Evolutionary conservation across 805 yeast species (phyloP).

Genomic region (Candida endomychidarum): DNA sequence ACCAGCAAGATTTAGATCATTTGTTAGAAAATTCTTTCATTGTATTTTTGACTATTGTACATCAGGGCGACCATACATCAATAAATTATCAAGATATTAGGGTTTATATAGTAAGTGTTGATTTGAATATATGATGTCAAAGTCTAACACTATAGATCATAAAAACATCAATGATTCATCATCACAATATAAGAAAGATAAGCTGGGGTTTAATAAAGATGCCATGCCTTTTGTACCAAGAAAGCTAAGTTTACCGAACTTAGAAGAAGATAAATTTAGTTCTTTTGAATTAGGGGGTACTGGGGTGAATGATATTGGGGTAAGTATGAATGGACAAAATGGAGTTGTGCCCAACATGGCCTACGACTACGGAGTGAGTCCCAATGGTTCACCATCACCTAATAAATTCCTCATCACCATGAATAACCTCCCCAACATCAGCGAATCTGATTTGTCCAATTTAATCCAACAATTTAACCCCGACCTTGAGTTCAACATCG

Average conservation of each 20-base stretch:
- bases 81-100: too few species aligned
- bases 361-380: too few species aligned
- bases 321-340: background rate
- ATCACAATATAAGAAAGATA: background rate
- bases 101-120: too few species aligned
- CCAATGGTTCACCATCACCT: background rate
- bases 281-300: too few species aligned
- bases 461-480: constrained; percentile 11
- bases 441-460: constrained; percentile 14
- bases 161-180: background rate
- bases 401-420: background rate
- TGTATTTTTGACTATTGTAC: background rate
- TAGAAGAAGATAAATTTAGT: background rate
- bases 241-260: constrained; percentile 5
- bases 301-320: too few species aligned
- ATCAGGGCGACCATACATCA: too few species aligned
- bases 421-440: constrained; percentile 10
- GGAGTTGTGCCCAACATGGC: too few species aligned
- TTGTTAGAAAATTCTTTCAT: background rate
- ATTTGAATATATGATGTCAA: constrained; percentile 1
- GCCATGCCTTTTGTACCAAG: constrained; percentile 23
- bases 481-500: constrained; percentile 7
- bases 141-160: background rate
- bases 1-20: constrained; percentile 7
- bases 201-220: constrained; percentile 17